Evolutionary conservation across 2,329 filamentous ascomycete genomes (phyloP), one percentile per base, ranked within the genome.

Genomic region (Calonectria pteridis): DNA sequence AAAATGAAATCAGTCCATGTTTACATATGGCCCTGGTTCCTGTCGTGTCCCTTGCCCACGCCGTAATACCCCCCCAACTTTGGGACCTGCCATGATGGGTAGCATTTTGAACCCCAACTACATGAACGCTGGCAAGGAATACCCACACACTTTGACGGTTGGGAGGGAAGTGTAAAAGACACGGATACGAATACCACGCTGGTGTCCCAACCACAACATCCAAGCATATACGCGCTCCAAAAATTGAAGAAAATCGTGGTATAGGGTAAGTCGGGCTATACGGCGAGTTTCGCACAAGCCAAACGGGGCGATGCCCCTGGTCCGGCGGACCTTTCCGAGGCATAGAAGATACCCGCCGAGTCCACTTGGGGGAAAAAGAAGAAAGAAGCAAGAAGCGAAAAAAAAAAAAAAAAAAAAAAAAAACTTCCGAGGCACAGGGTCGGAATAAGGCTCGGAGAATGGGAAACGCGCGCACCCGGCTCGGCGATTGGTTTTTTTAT

Each of bases 21-120:
- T 23, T 63, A 40, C 40, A 62, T 63, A n/a, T 31, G 13, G 26
- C 62, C 37, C 40, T 64, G 16, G 37, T 28, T 59, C 20, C 46
- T 11, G 20, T 26, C 16, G 23, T 40, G 49, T 43, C n/a, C 37
- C 37, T 40, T 40, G n/a, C 68, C 59, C 59, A 23, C 31, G 35
- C 53, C n/a, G 18, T n/a, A 29, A 49, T 58, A 43, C 59, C 59
- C 67, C 67, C 68, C 68, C 68, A 70, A 70, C 28, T 35, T 64
- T 53, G 14, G 28, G 33, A 43, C 46, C n/a, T 67, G 50, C 49
- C 10, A 10, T 26, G 31, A 67, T 46, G 51, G 28, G 51, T 43
- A 33, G 50, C 58, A 55, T 68, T 68, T 55, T 55, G 20, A 53
- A 67, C 49, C 51, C 66, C 66, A 68, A 68, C 33, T 35, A 40